phyloP scores from a whole-genome alignment of 2,329 filamentous ascomycete genomes.

The Malbranchea zuffiana region DNA sequence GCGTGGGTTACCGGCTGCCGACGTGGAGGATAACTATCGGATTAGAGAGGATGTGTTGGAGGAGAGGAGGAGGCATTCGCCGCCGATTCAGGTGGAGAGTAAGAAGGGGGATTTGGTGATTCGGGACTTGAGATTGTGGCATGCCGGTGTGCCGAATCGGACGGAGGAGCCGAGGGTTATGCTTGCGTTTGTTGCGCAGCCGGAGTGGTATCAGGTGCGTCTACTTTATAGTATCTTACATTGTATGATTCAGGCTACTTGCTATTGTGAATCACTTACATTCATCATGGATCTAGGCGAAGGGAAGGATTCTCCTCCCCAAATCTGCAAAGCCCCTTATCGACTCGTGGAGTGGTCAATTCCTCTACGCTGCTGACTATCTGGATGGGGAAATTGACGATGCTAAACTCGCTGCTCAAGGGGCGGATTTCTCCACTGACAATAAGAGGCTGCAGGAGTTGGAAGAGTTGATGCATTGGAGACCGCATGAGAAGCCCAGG shows the following conservation, averaged over 20 bases:
- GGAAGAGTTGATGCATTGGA: not conserved
- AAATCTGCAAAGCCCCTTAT: not conserved
- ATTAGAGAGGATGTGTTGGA: constrained; percentile 27
- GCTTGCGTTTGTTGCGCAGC: constrained; percentile 21
- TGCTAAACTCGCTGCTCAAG: not conserved
- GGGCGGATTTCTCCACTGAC: not conserved
- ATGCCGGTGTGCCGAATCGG: constrained; percentile 41
- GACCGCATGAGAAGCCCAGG: too few species aligned
- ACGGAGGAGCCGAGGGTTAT: constrained; percentile 36
- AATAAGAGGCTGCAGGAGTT: not conserved
- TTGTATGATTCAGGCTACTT: too few species aligned
- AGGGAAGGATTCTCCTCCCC: not conserved
- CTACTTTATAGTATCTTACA: too few species aligned
- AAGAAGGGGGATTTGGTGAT: constrained; percentile 38
- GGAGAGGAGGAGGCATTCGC: constrained; percentile 22
- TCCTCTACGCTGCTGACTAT: not conserved
- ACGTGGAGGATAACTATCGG: constrained; percentile 16
- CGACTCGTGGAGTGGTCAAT: not conserved
- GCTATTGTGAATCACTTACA: too few species aligned
- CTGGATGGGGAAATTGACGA: not conserved
- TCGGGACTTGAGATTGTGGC: constrained; percentile 41
- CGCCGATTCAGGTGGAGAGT: constrained; percentile 32
- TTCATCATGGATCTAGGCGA: too few species aligned
- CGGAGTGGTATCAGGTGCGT: constrained; percentile 1
- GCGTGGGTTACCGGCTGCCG: constrained; percentile 13